These are phyloP conservation scores for Trichoderma afroharzianum DNA, from an alignment of 2,329 filamentous ascomycete species.

Conservation along the genomic window DNA sequence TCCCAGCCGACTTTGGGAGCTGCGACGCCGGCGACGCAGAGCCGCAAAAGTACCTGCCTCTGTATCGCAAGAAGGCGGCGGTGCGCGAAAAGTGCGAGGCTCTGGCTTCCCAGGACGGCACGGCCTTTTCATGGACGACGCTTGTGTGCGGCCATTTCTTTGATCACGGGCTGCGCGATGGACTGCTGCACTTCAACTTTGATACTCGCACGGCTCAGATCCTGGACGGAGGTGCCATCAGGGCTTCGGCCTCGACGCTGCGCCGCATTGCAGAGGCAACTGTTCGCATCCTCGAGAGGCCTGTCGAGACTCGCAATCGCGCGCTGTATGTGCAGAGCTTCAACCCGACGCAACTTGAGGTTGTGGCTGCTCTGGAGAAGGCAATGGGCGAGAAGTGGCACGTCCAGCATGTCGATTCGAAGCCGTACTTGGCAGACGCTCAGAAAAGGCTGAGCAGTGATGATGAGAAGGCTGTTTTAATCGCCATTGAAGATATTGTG, in stretches of 20 bases:
- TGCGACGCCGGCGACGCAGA: slow-evolving; percentile 37
- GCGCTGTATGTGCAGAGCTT: slow-evolving; percentile 46
- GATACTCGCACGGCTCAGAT: slow-evolving; percentile 42
- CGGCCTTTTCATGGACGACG: slow-evolving; percentile 48
- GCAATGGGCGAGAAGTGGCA: slow-evolving; percentile 42
- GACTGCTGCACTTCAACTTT: slow-evolving; percentile 41
- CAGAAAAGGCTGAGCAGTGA: slow-evolving; percentile 38
- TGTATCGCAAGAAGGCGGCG: slow-evolving; percentile 35
- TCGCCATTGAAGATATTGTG: slow-evolving; percentile 42
- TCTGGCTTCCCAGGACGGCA: slow-evolving; percentile 23
- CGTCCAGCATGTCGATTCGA: slow-evolving; percentile 33
- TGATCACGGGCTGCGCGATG: slow-evolving; percentile 46
- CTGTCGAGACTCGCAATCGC: slow-evolving; percentile 50
- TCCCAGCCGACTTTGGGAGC: slow-evolving; percentile 56
- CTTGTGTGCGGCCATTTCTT: slow-evolving; percentile 40
- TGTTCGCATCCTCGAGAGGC: slow-evolving; percentile 46
- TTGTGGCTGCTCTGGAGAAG: slow-evolving; percentile 49
- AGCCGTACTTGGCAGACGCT: slow-evolving; percentile 37
- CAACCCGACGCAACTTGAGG: slow-evolving; percentile 44
- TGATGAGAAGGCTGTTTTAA: slow-evolving; percentile 32
- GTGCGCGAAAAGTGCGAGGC: slow-evolving; percentile 32
- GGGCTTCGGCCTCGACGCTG: slow-evolving; percentile 49
- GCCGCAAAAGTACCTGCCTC: slow-evolving; percentile 30
- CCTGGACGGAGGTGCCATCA: slow-evolving; percentile 49
- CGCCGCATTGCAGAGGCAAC: slow-evolving; percentile 47